Percentiles rank a stretch among this genome's conserved stretches.
phyloP scores from a whole-genome alignment of 192 early-diverging fungal species.

The Spizellomyces punctatus region DNA sequence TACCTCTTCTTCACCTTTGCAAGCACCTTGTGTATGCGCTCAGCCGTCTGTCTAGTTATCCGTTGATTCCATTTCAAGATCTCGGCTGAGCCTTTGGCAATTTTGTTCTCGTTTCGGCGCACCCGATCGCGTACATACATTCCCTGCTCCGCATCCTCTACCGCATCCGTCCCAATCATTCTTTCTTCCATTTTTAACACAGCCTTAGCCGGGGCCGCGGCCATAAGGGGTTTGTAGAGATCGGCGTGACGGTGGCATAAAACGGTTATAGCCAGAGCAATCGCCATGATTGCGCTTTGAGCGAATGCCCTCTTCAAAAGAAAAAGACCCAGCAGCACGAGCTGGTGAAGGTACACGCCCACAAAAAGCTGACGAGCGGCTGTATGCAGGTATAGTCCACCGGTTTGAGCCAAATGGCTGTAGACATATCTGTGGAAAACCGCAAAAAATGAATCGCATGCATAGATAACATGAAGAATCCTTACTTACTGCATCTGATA shows the following conservation, averaged over 20 bases:
- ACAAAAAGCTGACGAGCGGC: slow-evolving; percentile 42
- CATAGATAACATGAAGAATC: neutral
- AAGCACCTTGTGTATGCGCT: too few relatives aligned
- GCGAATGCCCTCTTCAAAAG: slow-evolving; percentile 53
- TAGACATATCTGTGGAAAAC: slow-evolving; percentile 56
- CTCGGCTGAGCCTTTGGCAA: too few relatives aligned
- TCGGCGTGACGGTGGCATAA: slow-evolving; percentile 56
- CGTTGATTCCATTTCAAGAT: too few relatives aligned
- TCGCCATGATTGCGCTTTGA: slow-evolving; percentile 44
- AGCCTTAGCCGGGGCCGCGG: slow-evolving; percentile 36
- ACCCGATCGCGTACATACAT: too few relatives aligned
- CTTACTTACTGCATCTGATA: slow-evolving; percentile 83
- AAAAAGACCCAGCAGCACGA: slow-evolving; percentile 75
- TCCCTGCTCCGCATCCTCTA: too few relatives aligned
- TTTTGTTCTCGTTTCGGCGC: too few relatives aligned
- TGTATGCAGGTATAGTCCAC: slow-evolving; percentile 40
- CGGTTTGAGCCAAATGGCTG: slow-evolving; percentile 32
- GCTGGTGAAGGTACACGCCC: slow-evolving; percentile 59
- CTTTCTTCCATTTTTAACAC: slow-evolving; percentile 29
- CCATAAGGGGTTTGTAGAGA: slow-evolving; percentile 58
- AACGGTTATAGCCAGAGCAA: slow-evolving; percentile 52
- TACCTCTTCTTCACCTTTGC: too few relatives aligned
- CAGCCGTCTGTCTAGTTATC: too few relatives aligned
- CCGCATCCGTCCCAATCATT: too few relatives aligned
- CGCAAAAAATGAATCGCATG: too few relatives aligned